Conservation (phyloP, 352 stramenopile species). For the Pythium phragmiticola region DNA sequence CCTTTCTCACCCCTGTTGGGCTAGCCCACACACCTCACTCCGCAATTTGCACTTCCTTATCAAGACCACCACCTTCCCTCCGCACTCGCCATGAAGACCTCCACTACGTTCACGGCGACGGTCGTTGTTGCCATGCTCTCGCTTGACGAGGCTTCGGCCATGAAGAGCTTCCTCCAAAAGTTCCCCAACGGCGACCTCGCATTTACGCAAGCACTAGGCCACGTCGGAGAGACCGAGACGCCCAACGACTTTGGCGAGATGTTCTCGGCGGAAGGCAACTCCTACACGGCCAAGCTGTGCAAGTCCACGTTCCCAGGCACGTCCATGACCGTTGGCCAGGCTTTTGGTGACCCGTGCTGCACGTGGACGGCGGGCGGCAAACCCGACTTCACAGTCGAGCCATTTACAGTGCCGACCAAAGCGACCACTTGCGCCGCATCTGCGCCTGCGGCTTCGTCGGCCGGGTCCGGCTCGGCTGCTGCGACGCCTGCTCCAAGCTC, state of each 20-base stretch:
- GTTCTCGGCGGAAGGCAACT: constrained; percentile 29
- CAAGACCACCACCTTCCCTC: background rate
- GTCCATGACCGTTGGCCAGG: constrained; percentile 43
- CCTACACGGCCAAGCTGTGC: constrained; percentile 35
- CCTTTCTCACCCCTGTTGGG: no score
- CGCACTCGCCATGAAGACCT: constrained; percentile 55
- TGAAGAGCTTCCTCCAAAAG: constrained; percentile 30
- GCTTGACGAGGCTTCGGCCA: constrained; percentile 52
- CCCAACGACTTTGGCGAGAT: constrained; percentile 35
- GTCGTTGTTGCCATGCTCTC: constrained; percentile 50
- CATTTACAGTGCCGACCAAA: background rate
- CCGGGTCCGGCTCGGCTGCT: background rate
- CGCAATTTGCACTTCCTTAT: background rate
- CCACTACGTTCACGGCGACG: constrained; percentile 53
- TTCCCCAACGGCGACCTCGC: constrained; percentile 37
- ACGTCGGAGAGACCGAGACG: constrained; percentile 33
- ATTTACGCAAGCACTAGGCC: background rate
- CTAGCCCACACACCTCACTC: background rate
- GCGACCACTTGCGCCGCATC: constrained; percentile 4
- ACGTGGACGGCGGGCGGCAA: constrained; percentile 30
- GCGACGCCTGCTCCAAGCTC: background rate
- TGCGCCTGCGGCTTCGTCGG: background rate
- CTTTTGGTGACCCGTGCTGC: constrained; percentile 57
- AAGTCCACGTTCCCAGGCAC: constrained; percentile 34
- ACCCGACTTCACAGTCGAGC: background rate